These are phyloP conservation scores for Mycena filopes DNA, from an alignment of 768 basidiomycete genomes.

Conservation along the genomic window DNA sequence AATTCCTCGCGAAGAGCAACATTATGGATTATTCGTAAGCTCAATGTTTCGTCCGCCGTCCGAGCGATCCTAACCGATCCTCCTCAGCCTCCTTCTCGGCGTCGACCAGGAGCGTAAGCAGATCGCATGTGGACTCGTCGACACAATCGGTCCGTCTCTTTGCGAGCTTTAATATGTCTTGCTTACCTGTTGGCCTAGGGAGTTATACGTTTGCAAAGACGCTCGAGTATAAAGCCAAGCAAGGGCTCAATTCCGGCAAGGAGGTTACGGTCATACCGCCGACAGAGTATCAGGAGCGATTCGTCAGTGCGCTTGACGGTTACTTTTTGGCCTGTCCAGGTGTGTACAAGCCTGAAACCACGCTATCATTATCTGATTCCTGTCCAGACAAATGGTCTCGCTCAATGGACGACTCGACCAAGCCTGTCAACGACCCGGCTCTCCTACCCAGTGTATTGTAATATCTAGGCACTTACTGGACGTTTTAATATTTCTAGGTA, in stretches of 20 bases:
- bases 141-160: slow-evolving; percentile 71
- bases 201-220: slow-evolving; percentile 90
- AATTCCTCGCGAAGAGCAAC: slow-evolving; percentile 77
- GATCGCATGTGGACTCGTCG: slow-evolving; percentile 83
- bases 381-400: slow-evolving; percentile 54
- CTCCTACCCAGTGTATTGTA: slow-evolving; percentile 58
- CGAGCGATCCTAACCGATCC: not conserved
- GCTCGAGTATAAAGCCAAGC: slow-evolving; percentile 87
- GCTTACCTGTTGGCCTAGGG: slow-evolving; percentile 49
- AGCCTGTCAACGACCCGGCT: slow-evolving; percentile 49
- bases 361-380: not conserved
- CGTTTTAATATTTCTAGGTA: slow-evolving; percentile 7
- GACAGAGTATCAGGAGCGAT: slow-evolving; percentile 81
- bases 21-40: slow-evolving; percentile 91
- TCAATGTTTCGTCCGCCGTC: not conserved
- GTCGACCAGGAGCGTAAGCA: slow-evolving; percentile 73
- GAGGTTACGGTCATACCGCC: slow-evolving; percentile 87
- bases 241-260: slow-evolving; percentile 70
- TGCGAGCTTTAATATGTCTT: not conserved
- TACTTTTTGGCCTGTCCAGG: slow-evolving; percentile 86
- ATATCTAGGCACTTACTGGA: not conserved
- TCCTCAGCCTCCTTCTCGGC: slow-evolving; percentile 72
- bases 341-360: slow-evolving; percentile 38
- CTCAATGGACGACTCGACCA: slow-evolving; percentile 49
- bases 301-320: slow-evolving; percentile 74